A percentile compares a stretch with the other conserved stretches of the same genome.
Conservation (phyloP, 2,329 filamentous ascomycete species). For the Lasiodiplodia hormozganensis region DNA sequence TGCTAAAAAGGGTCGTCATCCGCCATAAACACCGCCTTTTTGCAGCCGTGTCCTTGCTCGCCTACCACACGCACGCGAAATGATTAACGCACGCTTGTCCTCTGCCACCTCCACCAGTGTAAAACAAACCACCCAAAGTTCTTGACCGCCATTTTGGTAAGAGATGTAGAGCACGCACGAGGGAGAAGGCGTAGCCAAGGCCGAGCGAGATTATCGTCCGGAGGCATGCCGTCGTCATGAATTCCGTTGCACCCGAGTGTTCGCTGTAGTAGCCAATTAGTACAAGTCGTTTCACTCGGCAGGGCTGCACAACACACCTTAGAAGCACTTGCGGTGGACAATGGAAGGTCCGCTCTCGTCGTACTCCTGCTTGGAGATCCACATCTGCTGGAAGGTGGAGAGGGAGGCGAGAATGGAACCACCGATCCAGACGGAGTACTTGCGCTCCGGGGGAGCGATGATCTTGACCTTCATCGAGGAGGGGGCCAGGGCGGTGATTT, state of each 20-base stretch:
- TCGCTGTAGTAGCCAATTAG: slow-evolving; percentile 37
- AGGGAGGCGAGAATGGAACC: slow-evolving; percentile 99
- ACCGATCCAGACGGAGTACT: slow-evolving; percentile 99
- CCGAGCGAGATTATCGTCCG: slow-evolving; percentile 24
- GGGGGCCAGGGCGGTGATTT: slow-evolving; percentile 98
- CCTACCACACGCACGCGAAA: slow-evolving; percentile 26
- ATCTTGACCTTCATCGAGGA: slow-evolving; percentile 99
- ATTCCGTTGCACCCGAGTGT: slow-evolving; percentile 23
- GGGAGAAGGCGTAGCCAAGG: slow-evolving; percentile 25
- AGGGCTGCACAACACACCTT: slow-evolving; percentile 64
- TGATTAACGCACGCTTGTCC: slow-evolving; percentile 28
- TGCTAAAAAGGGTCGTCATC: slow-evolving; percentile 26
- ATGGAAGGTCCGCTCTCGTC: slow-evolving; percentile 99
- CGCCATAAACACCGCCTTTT: slow-evolving; percentile 26
- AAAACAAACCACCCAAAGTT: slow-evolving; percentile 29
- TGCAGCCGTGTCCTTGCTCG: slow-evolving; percentile 24
- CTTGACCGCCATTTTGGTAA: slow-evolving; percentile 30
- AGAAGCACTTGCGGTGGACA: slow-evolving; percentile 99
- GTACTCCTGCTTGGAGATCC: slow-evolving; percentile 99
- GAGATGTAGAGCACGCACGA: slow-evolving; percentile 30
- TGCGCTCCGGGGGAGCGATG: slow-evolving; percentile 99
- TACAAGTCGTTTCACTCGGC: slow-evolving; percentile 6
- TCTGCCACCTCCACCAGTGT: slow-evolving; percentile 25
- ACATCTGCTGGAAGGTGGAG: slow-evolving; percentile 99
- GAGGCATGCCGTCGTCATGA: slow-evolving; percentile 27